A percentile compares a stretch with the other conserved stretches of the same genome.
Evolutionary conservation across 345 rosid genomes (phyloP).

Genomic region (Boechera stricta): DNA sequence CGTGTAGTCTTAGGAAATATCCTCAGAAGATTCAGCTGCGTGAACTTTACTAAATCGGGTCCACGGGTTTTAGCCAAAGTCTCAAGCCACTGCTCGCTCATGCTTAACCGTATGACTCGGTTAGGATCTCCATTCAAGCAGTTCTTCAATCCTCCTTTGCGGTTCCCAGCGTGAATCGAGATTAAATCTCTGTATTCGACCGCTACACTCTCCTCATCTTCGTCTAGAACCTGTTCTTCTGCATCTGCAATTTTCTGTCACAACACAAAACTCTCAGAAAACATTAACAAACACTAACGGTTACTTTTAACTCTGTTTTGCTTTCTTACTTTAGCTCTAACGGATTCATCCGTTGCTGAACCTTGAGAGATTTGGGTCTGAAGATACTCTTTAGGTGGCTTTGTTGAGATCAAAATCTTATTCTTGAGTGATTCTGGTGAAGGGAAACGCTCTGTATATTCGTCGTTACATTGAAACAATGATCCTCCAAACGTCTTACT

Average conservation of each 20-base stretch:
- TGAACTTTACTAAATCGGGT: constrained; percentile 65
- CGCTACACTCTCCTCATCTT: constrained; percentile 51
- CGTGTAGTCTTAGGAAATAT: constrained; percentile 83
- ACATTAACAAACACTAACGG: not conserved
- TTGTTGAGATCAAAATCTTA: constrained; percentile 76
- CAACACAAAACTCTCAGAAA: constrained; percentile 22
- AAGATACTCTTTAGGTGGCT: constrained; percentile 80
- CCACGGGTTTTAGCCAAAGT: constrained; percentile 53
- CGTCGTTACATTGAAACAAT: constrained; percentile 51
- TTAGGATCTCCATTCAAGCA: constrained; percentile 52
- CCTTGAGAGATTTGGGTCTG: constrained; percentile 41
- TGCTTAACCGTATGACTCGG: constrained; percentile 64
- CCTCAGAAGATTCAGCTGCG: constrained; percentile 77
- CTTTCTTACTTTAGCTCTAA: constrained; percentile 33
- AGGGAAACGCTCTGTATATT: constrained; percentile 56
- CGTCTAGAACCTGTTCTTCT: constrained; percentile 48
- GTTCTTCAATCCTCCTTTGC: constrained; percentile 58
- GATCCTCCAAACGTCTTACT: constrained; percentile 52
- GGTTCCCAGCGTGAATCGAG: constrained; percentile 78
- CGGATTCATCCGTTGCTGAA: constrained; percentile 37
- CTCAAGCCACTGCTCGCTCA: constrained; percentile 76
- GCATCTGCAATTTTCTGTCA: constrained; percentile 46
- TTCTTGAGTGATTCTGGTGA: constrained; percentile 70
- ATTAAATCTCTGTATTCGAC: constrained; percentile 62
- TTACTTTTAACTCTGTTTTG: not conserved